Evolutionary conservation across 768 basidiomycete genomes (phyloP).

Genomic region (Lyophyllum decastes): DNA sequence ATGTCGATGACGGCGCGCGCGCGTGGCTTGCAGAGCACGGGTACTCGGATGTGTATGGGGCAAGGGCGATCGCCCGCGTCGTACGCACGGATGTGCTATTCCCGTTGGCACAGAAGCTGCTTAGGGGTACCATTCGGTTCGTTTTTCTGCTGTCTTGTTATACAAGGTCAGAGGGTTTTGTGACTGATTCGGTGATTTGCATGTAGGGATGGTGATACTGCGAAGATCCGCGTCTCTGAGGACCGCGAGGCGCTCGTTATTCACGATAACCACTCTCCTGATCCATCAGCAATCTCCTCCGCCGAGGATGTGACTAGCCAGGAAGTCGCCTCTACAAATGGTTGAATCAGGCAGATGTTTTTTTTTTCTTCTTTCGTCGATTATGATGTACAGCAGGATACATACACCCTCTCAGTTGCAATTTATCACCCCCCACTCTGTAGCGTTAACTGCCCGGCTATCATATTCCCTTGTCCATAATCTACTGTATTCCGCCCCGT

Average conservation of each 20-base stretch:
- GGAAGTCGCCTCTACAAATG: not conserved
- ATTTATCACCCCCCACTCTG: too few species aligned
- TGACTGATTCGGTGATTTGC: not conserved
- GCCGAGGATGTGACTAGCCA: not conserved
- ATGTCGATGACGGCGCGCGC: constrained; percentile 62
- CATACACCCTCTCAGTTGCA: too few species aligned
- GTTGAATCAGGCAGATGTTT: not conserved
- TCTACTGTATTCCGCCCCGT: too few species aligned
- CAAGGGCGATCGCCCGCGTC: constrained; percentile 84
- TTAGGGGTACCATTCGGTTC: constrained; percentile 78
- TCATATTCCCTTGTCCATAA: too few species aligned
- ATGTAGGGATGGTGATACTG: constrained; percentile 66
- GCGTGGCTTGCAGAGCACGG: constrained; percentile 76
- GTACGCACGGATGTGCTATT: constrained; percentile 82
- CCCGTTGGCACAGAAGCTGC: constrained; percentile 77
- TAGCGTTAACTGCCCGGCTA: too few species aligned
- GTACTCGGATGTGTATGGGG: constrained; percentile 85
- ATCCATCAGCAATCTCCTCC: constrained; percentile 32
- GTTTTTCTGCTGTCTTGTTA: constrained; percentile 15
- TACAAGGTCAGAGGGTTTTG: too few species aligned
- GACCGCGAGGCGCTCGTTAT: constrained; percentile 51
- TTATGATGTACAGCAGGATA: too few species aligned
- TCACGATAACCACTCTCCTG: constrained; percentile 61
- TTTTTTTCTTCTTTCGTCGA: too few species aligned
- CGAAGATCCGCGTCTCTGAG: constrained; percentile 49